Percentiles rank a stretch among this genome's conserved stretches.
These are phyloP conservation scores for Globisporangium ultimum DNA, from an alignment of 352 stramenopile genomes.

Conservation along the genomic window DNA sequence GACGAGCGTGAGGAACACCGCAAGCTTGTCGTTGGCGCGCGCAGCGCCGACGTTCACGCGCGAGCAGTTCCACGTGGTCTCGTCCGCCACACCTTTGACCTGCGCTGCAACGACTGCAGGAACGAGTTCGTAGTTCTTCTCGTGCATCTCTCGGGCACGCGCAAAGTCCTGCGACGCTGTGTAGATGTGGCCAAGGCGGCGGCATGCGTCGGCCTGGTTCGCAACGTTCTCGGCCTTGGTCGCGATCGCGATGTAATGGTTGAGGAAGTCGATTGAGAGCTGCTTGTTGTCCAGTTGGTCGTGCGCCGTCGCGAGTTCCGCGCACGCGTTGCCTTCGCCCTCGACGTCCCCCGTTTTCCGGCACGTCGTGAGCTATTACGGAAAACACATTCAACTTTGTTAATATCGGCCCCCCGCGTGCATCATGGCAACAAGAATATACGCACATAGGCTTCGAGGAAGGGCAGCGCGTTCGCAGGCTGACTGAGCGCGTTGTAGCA, in stretches of 20 bases:
- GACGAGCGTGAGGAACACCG: slow-evolving; percentile 52
- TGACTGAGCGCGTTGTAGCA: slow-evolving; percentile 72
- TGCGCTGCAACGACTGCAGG: slow-evolving; percentile 35
- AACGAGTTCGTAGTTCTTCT: slow-evolving; percentile 88
- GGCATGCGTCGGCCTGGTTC: slow-evolving; percentile 87
- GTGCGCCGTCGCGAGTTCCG: slow-evolving; percentile 86
- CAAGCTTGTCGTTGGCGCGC: slow-evolving; percentile 69
- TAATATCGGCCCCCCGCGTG: neutral
- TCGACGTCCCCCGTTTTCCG: slow-evolving; percentile 55
- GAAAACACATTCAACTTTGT: neutral
- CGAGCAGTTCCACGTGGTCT: slow-evolving; percentile 51
- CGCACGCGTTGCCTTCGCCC: slow-evolving; percentile 81
- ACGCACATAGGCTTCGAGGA: slow-evolving; percentile 79
- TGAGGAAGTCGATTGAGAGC: slow-evolving; percentile 84
- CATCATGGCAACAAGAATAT: neutral
- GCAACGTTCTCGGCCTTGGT: slow-evolving; percentile 74
- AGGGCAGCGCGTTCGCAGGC: slow-evolving; percentile 65
- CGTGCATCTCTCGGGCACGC: slow-evolving; percentile 84
- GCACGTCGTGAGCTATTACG: slow-evolving; percentile 42
- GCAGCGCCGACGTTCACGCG: slow-evolving; percentile 68
- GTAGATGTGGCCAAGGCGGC: slow-evolving; percentile 84
- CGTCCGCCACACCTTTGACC: slow-evolving; percentile 21
- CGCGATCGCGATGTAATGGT: slow-evolving; percentile 81
- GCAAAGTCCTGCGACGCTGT: slow-evolving; percentile 75
- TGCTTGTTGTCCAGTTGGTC: slow-evolving; percentile 78